A percentile compares a stretch with the other conserved stretches of the same genome.
Evolutionary conservation across 371 early-diverging fungal species (phyloP).

Genomic region (Syncephalastrum sp.): DNA sequence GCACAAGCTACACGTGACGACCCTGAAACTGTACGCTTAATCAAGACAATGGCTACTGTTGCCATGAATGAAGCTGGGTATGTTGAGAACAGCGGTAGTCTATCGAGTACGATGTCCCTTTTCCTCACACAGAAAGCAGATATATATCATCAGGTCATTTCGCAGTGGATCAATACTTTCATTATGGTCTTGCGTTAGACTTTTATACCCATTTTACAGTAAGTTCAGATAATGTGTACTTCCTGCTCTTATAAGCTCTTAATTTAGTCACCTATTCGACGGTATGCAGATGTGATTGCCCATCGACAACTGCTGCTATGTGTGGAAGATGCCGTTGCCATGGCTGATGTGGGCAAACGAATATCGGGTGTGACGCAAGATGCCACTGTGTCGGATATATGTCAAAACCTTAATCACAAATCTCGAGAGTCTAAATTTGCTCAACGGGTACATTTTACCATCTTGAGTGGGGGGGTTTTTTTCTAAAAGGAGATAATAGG

Average conservation of each 20-base stretch:
- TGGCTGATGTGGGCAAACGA: conserved; percentile 12
- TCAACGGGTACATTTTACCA: conserved; percentile 44
- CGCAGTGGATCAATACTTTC: conserved; percentile 53
- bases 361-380: conserved; percentile 39
- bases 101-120: background rate
- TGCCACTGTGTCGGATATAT: conserved; percentile 48
- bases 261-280: conserved; percentile 90
- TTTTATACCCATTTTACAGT: conserved; percentile 94
- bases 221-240: conserved; percentile 10
- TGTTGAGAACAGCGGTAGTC: background rate
- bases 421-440: conserved; percentile 76
- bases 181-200: conserved; percentile 87
- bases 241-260: background rate
- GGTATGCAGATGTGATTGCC: conserved; percentile 98
- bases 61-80: conserved; percentile 79
- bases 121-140: conserved; percentile 10
- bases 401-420: conserved; percentile 63
- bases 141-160: conserved; percentile 60
- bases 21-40: conserved; percentile 53
- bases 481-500: conserved; percentile 24
- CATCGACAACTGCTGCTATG: conserved; percentile 79
- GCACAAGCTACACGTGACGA: conserved; percentile 40
- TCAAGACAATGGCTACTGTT: conserved; percentile 76
- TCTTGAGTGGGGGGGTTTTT: background rate
- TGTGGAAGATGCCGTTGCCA: conserved; percentile 26